phyloP scores from a whole-genome alignment of 2,329 filamentous ascomycete species.

The Chalaropsis thielavioides region DNA sequence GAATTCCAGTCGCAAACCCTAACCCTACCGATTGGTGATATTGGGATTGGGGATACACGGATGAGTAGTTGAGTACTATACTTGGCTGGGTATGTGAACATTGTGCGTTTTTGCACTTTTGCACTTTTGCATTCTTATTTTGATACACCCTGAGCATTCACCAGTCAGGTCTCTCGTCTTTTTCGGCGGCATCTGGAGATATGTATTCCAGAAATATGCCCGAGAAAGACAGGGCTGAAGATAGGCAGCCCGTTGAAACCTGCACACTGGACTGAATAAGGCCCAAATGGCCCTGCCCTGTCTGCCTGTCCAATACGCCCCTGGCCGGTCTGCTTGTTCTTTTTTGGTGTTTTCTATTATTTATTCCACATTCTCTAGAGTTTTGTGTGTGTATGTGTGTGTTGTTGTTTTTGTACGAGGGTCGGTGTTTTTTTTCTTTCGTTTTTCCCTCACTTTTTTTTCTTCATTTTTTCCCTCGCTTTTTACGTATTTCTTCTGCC shows the following conservation, averaged over 20 bases:
- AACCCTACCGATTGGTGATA: not conserved
- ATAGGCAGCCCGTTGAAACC: not conserved
- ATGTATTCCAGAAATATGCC: not conserved
- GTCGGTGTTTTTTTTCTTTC: not conserved
- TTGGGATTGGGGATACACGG: not conserved
- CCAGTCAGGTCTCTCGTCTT: not conserved
- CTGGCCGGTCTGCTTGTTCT: not conserved
- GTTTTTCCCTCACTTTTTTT: slow-evolving; percentile 13
- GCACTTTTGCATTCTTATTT: not conserved
- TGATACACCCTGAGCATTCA: not conserved
- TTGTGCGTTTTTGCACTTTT: too few relatives aligned
- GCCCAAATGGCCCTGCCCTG: not conserved
- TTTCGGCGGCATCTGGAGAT: not conserved
- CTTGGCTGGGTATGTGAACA: too few relatives aligned
- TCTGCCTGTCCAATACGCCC: too few relatives aligned
- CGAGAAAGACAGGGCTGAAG: not conserved
- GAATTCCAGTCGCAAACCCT: not conserved
- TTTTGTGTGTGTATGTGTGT: not conserved
- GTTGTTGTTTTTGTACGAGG: slow-evolving; percentile 16
- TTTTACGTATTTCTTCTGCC: not conserved
- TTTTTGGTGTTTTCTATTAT: slow-evolving; percentile 4
- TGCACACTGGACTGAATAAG: not conserved
- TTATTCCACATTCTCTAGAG: slow-evolving; percentile 9
- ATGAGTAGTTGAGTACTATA: too few relatives aligned
- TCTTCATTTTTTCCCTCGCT: slow-evolving; percentile 1